phyloP scores from a whole-genome alignment of 1,284 basidiomycete genomes.

The Pascua guehoae region DNA sequence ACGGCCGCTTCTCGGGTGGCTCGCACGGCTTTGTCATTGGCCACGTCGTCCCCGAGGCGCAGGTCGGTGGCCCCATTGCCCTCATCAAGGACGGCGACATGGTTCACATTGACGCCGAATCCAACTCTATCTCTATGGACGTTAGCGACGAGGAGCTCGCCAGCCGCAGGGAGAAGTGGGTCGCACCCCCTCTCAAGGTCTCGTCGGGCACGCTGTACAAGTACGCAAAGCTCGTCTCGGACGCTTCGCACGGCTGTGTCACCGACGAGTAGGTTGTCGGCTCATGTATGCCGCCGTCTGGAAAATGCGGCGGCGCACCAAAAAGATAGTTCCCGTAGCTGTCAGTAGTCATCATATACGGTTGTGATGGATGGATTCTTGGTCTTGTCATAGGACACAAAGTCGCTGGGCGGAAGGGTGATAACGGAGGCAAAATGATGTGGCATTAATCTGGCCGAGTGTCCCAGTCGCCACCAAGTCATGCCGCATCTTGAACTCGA shows the following conservation, averaged over 20 bases:
- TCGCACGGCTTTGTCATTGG: slow-evolving; percentile 57
- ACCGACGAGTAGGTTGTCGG: slow-evolving; percentile 23
- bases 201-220: slow-evolving; percentile 80
- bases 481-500: no score
- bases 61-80: slow-evolving; percentile 89
- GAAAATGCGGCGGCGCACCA: neutral
- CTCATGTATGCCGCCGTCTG: neutral
- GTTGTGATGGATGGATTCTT: no score
- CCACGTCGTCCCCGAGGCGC: slow-evolving; percentile 68
- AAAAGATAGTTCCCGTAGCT: neutral
- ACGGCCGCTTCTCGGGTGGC: slow-evolving; percentile 90
- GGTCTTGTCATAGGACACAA: no score
- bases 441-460: neutral
- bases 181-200: slow-evolving; percentile 78
- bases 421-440: slow-evolving; percentile 2
- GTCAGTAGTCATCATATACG: no score
- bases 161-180: slow-evolving; percentile 69
- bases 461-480: no score
- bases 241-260: slow-evolving; percentile 56
- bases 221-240: slow-evolving; percentile 76
- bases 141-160: slow-evolving; percentile 76
- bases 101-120: slow-evolving; percentile 75
- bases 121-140: slow-evolving; percentile 73
- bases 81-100: slow-evolving; percentile 88
- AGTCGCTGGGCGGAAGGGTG: neutral